These are phyloP conservation scores for Apiospora saccharicola DNA, from an alignment of 2,329 filamentous ascomycete species.

Conservation along the genomic window DNA sequence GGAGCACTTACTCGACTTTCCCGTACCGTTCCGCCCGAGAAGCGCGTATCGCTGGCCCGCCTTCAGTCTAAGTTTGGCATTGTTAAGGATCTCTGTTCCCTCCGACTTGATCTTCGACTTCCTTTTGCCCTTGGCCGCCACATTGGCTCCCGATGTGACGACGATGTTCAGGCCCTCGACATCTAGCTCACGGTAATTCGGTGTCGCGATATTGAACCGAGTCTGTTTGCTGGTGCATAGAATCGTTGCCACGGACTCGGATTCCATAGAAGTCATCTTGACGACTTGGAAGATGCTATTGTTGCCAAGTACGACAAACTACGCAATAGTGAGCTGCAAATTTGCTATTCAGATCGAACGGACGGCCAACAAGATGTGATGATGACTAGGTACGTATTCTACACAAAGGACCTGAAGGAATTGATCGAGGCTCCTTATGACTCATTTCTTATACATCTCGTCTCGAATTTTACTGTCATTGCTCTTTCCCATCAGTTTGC, in stretches of 20 bases:
- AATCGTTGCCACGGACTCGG: slow-evolving; percentile 61
- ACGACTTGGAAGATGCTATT: neutral
- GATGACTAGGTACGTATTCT: neutral
- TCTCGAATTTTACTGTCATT: neutral
- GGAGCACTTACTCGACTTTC: slow-evolving; percentile 73
- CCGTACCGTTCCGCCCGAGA: slow-evolving; percentile 81
- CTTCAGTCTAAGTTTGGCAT: slow-evolving; percentile 76
- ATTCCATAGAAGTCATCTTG: slow-evolving; percentile 56
- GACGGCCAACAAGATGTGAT: neutral
- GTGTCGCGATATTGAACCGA: slow-evolving; percentile 66
- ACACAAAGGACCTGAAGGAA: neutral
- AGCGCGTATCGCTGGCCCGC: slow-evolving; percentile 79
- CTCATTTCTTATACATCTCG: neutral
- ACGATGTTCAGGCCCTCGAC: slow-evolving; percentile 77
- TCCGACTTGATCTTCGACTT: slow-evolving; percentile 60
- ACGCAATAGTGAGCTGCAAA: neutral
- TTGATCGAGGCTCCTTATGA: neutral
- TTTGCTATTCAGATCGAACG: neutral
- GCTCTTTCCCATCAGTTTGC: neutral
- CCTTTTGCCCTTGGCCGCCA: slow-evolving; percentile 47
- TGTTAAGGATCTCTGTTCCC: slow-evolving; percentile 72
- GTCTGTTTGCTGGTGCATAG: slow-evolving; percentile 73
- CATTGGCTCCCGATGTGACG: slow-evolving; percentile 51
- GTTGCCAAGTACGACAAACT: no score
- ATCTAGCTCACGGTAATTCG: slow-evolving; percentile 69